These are phyloP conservation scores for Didymosphaeria variabile DNA, from an alignment of 2,329 filamentous ascomycete species.

Conservation along the genomic window DNA sequence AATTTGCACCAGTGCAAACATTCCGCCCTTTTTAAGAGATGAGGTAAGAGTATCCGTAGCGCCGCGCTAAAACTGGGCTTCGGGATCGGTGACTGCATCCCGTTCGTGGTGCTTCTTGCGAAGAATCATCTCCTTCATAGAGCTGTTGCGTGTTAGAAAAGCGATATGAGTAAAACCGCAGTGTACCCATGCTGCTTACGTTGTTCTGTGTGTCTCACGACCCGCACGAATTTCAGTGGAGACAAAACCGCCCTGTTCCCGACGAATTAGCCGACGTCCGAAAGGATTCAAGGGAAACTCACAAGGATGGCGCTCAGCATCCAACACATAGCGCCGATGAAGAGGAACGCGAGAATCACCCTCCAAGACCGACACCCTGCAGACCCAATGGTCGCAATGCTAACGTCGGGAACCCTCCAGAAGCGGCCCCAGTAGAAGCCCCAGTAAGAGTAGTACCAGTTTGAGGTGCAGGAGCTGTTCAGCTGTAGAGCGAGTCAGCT, in stretches of 20 bases:
- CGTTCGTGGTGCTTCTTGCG: slow-evolving; percentile 9
- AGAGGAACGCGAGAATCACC: slow-evolving; percentile 20
- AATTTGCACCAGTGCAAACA: too few relatives aligned
- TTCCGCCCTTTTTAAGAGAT: too few relatives aligned
- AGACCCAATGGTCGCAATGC: not conserved
- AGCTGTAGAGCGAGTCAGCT: slow-evolving; percentile 19
- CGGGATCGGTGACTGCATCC: not conserved
- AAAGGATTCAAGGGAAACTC: slow-evolving; percentile 8
- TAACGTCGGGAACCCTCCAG: slow-evolving; percentile 16
- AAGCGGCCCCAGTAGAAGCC: slow-evolving; percentile 24
- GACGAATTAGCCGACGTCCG: not conserved
- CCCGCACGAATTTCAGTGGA: slow-evolving; percentile 16
- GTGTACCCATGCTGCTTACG: not conserved
- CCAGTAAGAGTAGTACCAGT: slow-evolving; percentile 24
- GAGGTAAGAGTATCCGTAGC: too few relatives aligned
- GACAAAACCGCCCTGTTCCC: slow-evolving; percentile 12
- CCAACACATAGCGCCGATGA: slow-evolving; percentile 19
- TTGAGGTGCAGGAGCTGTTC: slow-evolving; percentile 20
- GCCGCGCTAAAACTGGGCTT: not conserved
- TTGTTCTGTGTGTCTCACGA: slow-evolving; percentile 9
- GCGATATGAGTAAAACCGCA: not conserved
- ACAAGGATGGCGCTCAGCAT: slow-evolving; percentile 20
- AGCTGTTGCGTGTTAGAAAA: slow-evolving; percentile 6
- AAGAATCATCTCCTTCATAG: slow-evolving; percentile 11
- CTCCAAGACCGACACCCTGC: slow-evolving; percentile 16